Conservation (phyloP, 305 asterid genomes). For the Solanum hybrid region DNA sequence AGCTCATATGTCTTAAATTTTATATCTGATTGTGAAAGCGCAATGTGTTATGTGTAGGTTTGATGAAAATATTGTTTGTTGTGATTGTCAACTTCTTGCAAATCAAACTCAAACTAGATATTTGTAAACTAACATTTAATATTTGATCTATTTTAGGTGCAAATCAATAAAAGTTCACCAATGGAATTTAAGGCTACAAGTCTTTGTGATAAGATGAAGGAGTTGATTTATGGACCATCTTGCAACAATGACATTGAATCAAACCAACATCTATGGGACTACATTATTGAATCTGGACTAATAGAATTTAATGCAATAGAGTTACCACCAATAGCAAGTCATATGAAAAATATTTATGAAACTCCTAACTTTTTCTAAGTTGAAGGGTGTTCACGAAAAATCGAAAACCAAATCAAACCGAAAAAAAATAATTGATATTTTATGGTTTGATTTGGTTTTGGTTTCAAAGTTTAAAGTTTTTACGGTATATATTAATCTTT, state of each 20-base stretch:
- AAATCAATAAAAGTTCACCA: conserved; percentile 17
- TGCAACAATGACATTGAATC: conserved; percentile 20
- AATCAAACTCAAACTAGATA: background rate
- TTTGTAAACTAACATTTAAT: background rate
- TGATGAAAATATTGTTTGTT: background rate
- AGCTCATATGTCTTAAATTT: background rate
- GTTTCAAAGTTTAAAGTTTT: background rate
- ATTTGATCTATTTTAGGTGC: background rate
- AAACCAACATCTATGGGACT: conserved; percentile 24
- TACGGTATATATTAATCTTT: background rate
- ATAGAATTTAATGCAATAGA: background rate
- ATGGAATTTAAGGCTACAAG: conserved; percentile 4
- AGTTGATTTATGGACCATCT: conserved; percentile 15
- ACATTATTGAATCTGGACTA: conserved; percentile 15
- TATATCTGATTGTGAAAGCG: background rate
- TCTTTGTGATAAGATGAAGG: conserved; percentile 20
- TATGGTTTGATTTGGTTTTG: background rate
- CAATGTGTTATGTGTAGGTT: background rate
- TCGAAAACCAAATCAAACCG: background rate
- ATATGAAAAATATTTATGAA: background rate
- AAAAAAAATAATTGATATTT: background rate
- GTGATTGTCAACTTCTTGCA: too few relatives aligned
- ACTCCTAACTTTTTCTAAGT: background rate
- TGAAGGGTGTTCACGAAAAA: background rate
- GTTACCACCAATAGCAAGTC: background rate